Base-by-base conservation (phyloP, 1,284 basidiomycete genomes). In the Papiliotrema nemorosa region DNA sequence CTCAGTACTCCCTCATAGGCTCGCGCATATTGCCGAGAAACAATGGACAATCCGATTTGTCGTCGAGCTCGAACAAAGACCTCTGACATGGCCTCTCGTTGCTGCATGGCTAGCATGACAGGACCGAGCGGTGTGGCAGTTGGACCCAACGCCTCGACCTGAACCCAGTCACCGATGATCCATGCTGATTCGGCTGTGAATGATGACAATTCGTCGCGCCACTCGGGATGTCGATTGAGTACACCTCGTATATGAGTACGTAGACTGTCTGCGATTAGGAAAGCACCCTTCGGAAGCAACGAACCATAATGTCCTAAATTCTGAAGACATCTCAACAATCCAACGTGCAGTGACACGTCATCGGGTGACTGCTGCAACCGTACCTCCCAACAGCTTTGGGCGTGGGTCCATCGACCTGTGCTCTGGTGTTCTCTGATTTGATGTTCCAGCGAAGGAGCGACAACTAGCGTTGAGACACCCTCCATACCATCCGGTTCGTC, bases 401-500 rank as follows among this genome's bases (percentile, higher is more conserved):
- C 96, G 3, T 92, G 88, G 0, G 96, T 98, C 96, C 96, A 99
- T 37, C 86, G 81, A 3, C 96, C 96, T 1, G 90, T 97, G 60
- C 88, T 96, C 73, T 99, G 96, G 66, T 99, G 96, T 64, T 98
- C 90, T 41, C 96, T 85, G 54, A 99, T 98, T 73, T 97, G 93
- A 73, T 97, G 90, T 62, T 97, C 90, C 44, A 98, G 76, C 1
- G 90, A 89, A 0, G 96, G 96, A 0, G 88, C 84, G 13, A 97
- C 78, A 52, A 99, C 89, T 55, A 87, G 77, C 1, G 88, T 86
- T 0, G 96, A 97, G 24, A 98, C 83, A 0, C 96, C 96, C 74
- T 97, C 93, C 96, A 99, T 99, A 12, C 96, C 96, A 74, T 99
- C 96, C 0, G 96, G 96, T 69, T 99, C 93, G 67, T 99, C 93